These are phyloP conservation scores for Epicoccum nigrum DNA, from an alignment of 2,329 filamentous ascomycete genomes.

Conservation along the genomic window DNA sequence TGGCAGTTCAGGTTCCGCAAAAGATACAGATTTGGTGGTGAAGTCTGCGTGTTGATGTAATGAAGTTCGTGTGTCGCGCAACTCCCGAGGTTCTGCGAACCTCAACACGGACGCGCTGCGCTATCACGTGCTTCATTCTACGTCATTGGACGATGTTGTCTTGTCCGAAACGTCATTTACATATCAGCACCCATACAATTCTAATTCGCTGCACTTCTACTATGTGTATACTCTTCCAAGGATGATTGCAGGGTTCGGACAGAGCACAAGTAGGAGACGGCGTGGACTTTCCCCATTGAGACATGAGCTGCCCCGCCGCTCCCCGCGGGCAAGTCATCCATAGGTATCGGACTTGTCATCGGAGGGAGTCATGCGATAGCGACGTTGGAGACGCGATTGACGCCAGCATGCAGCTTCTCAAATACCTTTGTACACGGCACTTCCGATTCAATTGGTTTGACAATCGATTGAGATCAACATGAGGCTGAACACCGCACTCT, in stretches of 20 bases:
- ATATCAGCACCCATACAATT: too few relatives aligned
- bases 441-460: not conserved
- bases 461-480: not conserved
- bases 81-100: too few relatives aligned
- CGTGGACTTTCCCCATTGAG: conserved; percentile 16
- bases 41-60: not conserved
- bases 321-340: conserved; percentile 10
- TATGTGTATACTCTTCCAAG: too few relatives aligned
- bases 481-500: conserved; percentile 10
- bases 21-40: not conserved
- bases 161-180: not conserved
- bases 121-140: conserved; percentile 1
- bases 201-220: too few relatives aligned
- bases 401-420: conserved; percentile 7
- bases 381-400: conserved; percentile 14
- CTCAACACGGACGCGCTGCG: conserved; percentile 7
- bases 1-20: not conserved
- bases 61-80: not conserved
- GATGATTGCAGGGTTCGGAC: not conserved
- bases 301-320: conserved; percentile 9
- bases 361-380: conserved; percentile 6
- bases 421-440: conserved; percentile 1
- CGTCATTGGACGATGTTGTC: conserved; percentile 6
- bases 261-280: not conserved
- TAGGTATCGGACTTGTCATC: conserved; percentile 9